Base-by-base conservation (phyloP, 768 basidiomycete genomes). In the Boletus edulis region DNA sequence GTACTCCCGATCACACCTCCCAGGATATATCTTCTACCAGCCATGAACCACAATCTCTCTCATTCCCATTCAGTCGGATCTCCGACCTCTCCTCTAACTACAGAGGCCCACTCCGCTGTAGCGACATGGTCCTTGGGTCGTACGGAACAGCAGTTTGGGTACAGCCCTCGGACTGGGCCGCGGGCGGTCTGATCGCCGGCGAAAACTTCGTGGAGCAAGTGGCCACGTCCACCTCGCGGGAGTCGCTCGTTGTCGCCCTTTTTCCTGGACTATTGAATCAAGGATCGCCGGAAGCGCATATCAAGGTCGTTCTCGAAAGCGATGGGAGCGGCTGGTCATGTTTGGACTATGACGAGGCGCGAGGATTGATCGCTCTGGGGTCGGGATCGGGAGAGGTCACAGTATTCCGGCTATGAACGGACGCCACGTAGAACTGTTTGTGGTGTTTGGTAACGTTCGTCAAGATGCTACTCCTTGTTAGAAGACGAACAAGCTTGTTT, bases 101-200 rank as follows among this genome's bases (percentile, higher is more conserved):
- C 24, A 79, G 75, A 14, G 85, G 86, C 6, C 70, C 79, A 13
- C 72, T 86, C 13, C 77, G 79, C 34, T 86, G 83, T 58, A 75
- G 76, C 13, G 72, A 77, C 55, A 75, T 87, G 53, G 67, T 76
- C 17, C 73, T 87, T 31, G 85, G 85, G 1, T 64, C 70, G 10
- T 69, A 76, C 56, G 83, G 84, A 7, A 85, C 84, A 0, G 84
- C 84, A 3, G 72, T 81, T 9, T 87, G 85, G 84, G 75, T 86
- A 22, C 78, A 80, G 52, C 86, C 86, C 24, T 76, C 68, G 53
- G 78, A 78, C 59, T 75, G 73, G 55, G 72, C 75, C 9, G 62
- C 62, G 4, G 72, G 60, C 1, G 80, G 78, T 29, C 69, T 77
- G 55, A 57, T 78, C 58, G 62, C 55, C 57, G 61, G 65, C 13